These are phyloP conservation scores for Fusarium keratoplasticum DNA, from an alignment of 2,329 filamentous ascomycete genomes.

Conservation along the genomic window DNA sequence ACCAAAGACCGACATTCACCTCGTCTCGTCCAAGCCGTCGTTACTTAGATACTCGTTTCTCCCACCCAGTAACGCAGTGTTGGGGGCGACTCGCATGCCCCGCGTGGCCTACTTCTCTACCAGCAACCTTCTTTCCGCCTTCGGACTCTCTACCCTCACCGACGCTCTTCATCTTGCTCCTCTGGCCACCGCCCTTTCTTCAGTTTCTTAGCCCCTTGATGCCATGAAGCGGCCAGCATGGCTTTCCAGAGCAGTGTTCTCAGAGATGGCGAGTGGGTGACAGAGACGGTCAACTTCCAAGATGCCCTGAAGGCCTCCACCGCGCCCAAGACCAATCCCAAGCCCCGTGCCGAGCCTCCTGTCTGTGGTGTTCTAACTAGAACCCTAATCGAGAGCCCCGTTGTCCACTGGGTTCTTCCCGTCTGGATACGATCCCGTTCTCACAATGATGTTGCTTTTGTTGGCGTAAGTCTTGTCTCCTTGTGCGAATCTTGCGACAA, in stretches of 20 bases:
- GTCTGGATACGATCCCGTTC: constrained; percentile 77
- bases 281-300: constrained; percentile 61
- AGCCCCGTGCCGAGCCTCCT: constrained; percentile 56
- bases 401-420: constrained; percentile 81
- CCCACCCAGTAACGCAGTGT: constrained; percentile 3
- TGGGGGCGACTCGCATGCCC: constrained; percentile 8
- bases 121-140: neutral
- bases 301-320: constrained; percentile 55
- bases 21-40: neutral
- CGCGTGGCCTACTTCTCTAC: neutral
- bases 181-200: neutral
- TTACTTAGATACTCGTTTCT: neutral
- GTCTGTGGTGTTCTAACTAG: constrained; percentile 79
- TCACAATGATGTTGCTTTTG: constrained; percentile 86
- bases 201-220: constrained; percentile 17
- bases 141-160: neutral
- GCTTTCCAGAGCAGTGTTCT: constrained; percentile 67
- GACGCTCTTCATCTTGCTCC: neutral
- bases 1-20: neutral
- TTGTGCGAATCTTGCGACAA: neutral
- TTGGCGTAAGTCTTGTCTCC: constrained; percentile 71
- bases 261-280: constrained; percentile 67
- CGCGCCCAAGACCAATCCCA: constrained; percentile 46
- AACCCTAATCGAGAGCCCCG: constrained; percentile 81
- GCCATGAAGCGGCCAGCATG: constrained; percentile 47